phyloP scores from a whole-genome alignment of 805 yeast genomes.

The Kodamaea lidongshanica region DNA sequence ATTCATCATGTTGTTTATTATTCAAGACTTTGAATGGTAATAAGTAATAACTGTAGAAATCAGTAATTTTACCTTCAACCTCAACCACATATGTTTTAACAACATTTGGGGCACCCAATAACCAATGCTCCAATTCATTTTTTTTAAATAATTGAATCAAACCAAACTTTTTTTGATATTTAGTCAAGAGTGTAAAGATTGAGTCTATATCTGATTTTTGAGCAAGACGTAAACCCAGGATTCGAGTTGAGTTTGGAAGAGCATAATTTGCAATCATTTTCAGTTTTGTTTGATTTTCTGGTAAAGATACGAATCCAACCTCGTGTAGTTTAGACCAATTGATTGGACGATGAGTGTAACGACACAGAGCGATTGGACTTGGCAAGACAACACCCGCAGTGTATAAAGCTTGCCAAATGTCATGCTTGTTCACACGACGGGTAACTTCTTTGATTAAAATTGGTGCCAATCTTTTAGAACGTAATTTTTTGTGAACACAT shows the following conservation, averaged over 20 bases:
- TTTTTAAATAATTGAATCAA: conserved; percentile 62
- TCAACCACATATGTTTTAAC: conserved; percentile 76
- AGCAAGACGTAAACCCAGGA: conserved; percentile 55
- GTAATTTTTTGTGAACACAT: conserved; percentile 87
- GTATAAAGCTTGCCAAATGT: conserved; percentile 93
- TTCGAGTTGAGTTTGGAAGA: conserved; percentile 45
- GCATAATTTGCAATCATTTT: conserved; percentile 59
- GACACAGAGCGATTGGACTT: conserved; percentile 80
- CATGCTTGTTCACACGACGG: conserved; percentile 74
- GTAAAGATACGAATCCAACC: conserved; percentile 83
- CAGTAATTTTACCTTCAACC: conserved; percentile 63
- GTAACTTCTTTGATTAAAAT: conserved; percentile 91
- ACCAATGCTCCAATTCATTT: conserved; percentile 76
- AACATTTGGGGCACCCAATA: conserved; percentile 60
- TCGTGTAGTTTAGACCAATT: conserved; percentile 87
- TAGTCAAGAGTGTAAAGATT: conserved; percentile 52
- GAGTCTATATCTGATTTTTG: conserved; percentile 54
- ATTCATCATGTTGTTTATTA: conserved; percentile 53
- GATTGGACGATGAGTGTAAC: conserved; percentile 90
- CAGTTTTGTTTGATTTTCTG: conserved; percentile 59
- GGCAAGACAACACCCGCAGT: conserved; percentile 92
- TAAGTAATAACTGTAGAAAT: conserved; percentile 83
- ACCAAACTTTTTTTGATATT: conserved; percentile 66
- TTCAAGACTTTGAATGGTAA: conserved; percentile 80
- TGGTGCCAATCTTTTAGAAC: conserved; percentile 93